phyloP scores from a whole-genome alignment of 495 filamentous ascomycete genomes.

The Lasiosphaeria hispida region DNA sequence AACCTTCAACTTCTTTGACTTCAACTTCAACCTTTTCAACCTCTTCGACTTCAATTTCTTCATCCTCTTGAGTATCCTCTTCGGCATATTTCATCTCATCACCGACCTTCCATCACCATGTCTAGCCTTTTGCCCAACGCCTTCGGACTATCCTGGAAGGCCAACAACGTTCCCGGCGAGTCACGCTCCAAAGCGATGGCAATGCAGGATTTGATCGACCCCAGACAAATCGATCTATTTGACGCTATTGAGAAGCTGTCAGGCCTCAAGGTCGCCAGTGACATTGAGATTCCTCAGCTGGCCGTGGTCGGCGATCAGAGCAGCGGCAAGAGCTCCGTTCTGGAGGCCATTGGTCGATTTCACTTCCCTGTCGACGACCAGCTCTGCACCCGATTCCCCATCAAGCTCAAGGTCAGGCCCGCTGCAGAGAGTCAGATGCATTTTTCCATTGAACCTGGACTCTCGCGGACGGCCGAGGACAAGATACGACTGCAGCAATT shows the following conservation, averaged over 20 bases:
- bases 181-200: not conserved
- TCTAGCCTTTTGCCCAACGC: too few species aligned
- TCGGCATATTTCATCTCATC: too few species aligned
- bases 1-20: too few species aligned
- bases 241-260: slow-evolving; percentile 54
- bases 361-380: slow-evolving; percentile 57
- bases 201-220: slow-evolving; percentile 2
- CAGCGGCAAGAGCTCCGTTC: slow-evolving; percentile 62
- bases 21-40: too few species aligned
- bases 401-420: slow-evolving; percentile 38
- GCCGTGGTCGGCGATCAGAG: slow-evolving; percentile 65
- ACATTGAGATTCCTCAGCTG: slow-evolving; percentile 51
- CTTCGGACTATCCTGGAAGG: too few species aligned
- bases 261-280: slow-evolving; percentile 43
- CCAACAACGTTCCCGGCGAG: too few species aligned
- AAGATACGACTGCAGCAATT: not conserved
- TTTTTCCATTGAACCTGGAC: not conserved
- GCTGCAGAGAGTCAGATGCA: slow-evolving; percentile 19
- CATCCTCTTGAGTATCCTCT: too few species aligned
- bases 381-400: slow-evolving; percentile 61
- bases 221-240: slow-evolving; percentile 41
- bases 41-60: too few species aligned
- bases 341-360: slow-evolving; percentile 63
- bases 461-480: not conserved
- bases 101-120: too few species aligned